Base-by-base conservation (phyloP, 257 asterid genomes). In the Leptodermis oblonga region DNA sequence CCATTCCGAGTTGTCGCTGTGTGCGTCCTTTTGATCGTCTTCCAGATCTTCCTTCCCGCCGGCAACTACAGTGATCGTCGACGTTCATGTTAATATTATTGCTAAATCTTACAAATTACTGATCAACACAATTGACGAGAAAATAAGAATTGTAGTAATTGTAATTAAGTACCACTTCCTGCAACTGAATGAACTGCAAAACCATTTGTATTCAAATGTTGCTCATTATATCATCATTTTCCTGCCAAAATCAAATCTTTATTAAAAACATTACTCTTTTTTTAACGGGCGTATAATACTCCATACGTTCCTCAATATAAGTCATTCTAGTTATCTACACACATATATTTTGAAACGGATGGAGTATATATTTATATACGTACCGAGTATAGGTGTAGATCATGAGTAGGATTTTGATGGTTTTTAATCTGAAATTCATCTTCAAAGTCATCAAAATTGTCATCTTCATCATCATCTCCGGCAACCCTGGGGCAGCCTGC, bases 401-500 rank as follows among this genome's bases (percentile, higher is more conserved):
- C 77, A 62, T 52, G 46, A 59, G 62, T 59, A 15, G 68, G 43
- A 18, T 74, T 74, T 34, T 75, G 74, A 20, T 63, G 82, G 69
- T 64, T 79, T 76, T 83, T 85, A 36, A 79, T 78, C 81, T 77
- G 84, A 79, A 84, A 81, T 53, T 88, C 92, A 36, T 86, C 91
- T 23, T 90, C 92, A 30, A 79, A 86, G 31, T 88, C 95, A 73
- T 88, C 93, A 56, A 67, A 65, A 31, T 76, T 63, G 5, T 84
- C 88, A 51, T 90, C 93, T 4, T 82, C 91, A 8, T 87, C 93
- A 4, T 83, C 91, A n/a, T 87, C 95, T 18, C 93, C 95, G 6
- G 62, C 82, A n/a, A 83, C 86, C 75, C 86, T 80, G 4, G 95
- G 86, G 70, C 84, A 82, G 56, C 91, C 96, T 89, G 68, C 22